Evolutionary conservation across 176 grass and related monocot species (phyloP).

Genomic region (Raddia distichophylla): DNA sequence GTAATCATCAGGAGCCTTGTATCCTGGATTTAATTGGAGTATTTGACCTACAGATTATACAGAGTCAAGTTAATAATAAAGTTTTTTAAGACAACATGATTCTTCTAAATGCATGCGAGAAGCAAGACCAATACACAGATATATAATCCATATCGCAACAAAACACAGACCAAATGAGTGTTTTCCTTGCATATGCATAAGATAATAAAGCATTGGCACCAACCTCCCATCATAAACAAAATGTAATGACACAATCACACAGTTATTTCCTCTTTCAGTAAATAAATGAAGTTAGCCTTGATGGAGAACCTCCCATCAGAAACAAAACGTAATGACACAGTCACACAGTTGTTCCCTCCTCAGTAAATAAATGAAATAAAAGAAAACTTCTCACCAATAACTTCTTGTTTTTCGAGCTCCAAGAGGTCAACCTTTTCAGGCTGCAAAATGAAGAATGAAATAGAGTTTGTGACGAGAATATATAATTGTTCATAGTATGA

Average conservation of each 20-base stretch:
- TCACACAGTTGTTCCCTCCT: slow-evolving; percentile 15
- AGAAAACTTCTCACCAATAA: slow-evolving; percentile 71
- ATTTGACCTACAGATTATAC: slow-evolving; percentile 75
- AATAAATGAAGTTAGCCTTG: slow-evolving; percentile 7
- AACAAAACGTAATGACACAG: slow-evolving; percentile 23
- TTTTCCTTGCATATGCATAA: slow-evolving; percentile 16
- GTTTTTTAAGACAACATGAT: slow-evolving; percentile 4
- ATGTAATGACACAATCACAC: slow-evolving; percentile 11
- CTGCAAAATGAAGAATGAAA: slow-evolving; percentile 29
- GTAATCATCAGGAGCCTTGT: slow-evolving; percentile 83
- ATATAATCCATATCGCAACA: slow-evolving; percentile 17
- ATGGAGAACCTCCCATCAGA: slow-evolving; percentile 34
- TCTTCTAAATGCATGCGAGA: not conserved
- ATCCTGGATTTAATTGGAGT: slow-evolving; percentile 70
- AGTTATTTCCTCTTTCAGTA: slow-evolving; percentile 13
- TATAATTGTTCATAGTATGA: not conserved
- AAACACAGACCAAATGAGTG: not conserved
- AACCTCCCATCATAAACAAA: slow-evolving; percentile 32
- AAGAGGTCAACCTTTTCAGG: slow-evolving; percentile 57
- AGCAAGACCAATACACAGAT: not conserved
- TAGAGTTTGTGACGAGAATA: not conserved
- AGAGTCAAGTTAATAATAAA: slow-evolving; percentile 22
- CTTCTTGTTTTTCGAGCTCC: slow-evolving; percentile 80
- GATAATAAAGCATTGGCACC: not conserved
- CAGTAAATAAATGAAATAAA: slow-evolving; percentile 29